Conservation (phyloP, 2,329 filamentous ascomycete species). For the Trichophyton verrucosum region DNA sequence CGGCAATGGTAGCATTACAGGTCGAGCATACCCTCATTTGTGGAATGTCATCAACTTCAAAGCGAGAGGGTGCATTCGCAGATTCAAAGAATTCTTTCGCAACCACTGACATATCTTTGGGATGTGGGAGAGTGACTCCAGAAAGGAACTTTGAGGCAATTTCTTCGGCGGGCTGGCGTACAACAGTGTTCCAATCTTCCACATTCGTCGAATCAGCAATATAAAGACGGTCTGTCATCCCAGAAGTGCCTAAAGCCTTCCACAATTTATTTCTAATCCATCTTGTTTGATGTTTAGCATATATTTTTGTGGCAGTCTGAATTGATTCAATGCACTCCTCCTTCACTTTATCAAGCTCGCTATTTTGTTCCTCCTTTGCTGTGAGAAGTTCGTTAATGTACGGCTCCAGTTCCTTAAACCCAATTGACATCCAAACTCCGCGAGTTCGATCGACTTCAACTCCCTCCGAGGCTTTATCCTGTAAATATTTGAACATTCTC, state of each 20-base stretch:
- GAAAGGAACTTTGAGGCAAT: slow-evolving; percentile 54
- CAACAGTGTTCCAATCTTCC: slow-evolving; percentile 47
- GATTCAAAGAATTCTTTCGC: slow-evolving; percentile 47
- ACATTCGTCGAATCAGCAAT: slow-evolving; percentile 69
- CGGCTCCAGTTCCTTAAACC: slow-evolving; percentile 77
- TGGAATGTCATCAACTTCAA: slow-evolving; percentile 36
- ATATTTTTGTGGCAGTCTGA: slow-evolving; percentile 73
- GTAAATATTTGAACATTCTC: slow-evolving; percentile 39
- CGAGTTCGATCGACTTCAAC: slow-evolving; percentile 55
- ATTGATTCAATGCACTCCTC: slow-evolving; percentile 56
- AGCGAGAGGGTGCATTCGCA: slow-evolving; percentile 37
- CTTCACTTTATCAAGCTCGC: slow-evolving; percentile 45
- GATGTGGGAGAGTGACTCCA: slow-evolving; percentile 41
- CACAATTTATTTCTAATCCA: slow-evolving; percentile 82
- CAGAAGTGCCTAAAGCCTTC: slow-evolving; percentile 49
- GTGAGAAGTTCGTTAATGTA: slow-evolving; percentile 46
- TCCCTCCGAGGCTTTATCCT: slow-evolving; percentile 36
- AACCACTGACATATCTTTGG: slow-evolving; percentile 45
- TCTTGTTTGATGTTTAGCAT: slow-evolving; percentile 68
- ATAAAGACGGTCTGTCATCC: slow-evolving; percentile 50
- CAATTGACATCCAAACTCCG: slow-evolving; percentile 94
- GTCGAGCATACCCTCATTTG: slow-evolving; percentile 51
- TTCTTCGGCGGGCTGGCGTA: slow-evolving; percentile 51
- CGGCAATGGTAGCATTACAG: slow-evolving; percentile 48
- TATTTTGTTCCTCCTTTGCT: slow-evolving; percentile 15